Evolutionary conservation across 352 stramenopile species (phyloP).

Genomic region (Globisporangium perplexum): DNA sequence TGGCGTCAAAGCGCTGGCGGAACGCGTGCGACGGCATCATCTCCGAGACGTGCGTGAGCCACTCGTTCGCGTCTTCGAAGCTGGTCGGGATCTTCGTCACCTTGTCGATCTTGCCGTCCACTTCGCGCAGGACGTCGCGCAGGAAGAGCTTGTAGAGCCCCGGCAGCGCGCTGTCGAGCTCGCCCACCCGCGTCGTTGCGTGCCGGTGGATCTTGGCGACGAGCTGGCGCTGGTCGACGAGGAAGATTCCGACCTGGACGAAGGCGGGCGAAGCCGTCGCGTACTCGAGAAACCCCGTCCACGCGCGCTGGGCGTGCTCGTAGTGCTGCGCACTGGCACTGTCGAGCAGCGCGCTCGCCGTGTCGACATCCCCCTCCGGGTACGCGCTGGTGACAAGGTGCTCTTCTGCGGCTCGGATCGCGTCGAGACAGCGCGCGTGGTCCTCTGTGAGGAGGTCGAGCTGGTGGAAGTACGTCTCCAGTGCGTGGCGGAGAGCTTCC

Average conservation of each 20-base stretch:
- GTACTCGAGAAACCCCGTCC: constrained; percentile 33
- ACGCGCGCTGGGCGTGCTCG: constrained; percentile 32
- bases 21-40: constrained; percentile 50
- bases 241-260: constrained; percentile 42
- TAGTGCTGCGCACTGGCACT: constrained; percentile 23
- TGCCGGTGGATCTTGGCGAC: constrained; percentile 26
- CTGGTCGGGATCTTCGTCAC: constrained; percentile 58
- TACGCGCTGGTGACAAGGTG: constrained; percentile 7
- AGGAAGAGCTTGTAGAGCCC: constrained; percentile 49
- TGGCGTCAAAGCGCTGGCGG: constrained; percentile 42
- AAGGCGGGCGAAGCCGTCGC: constrained; percentile 18
- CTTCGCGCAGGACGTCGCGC: constrained; percentile 33
- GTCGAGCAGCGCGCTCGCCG: constrained; percentile 1
- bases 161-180: constrained; percentile 40
- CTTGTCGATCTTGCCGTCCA: constrained; percentile 46
- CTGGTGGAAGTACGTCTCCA: constrained; percentile 27
- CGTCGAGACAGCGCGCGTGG: constrained; percentile 24
- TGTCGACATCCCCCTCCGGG: too few relatives aligned
- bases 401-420: constrained; percentile 5
- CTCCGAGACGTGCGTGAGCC: constrained; percentile 42
- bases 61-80: constrained; percentile 36
- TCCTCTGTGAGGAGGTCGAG: constrained; percentile 24
- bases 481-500: constrained; percentile 16
- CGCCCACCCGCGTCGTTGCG: constrained; percentile 22
- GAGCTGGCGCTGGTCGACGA: constrained; percentile 48